phyloP scores from a whole-genome alignment of 2,329 filamentous ascomycete genomes.

The Cladosporium halotolerans region DNA sequence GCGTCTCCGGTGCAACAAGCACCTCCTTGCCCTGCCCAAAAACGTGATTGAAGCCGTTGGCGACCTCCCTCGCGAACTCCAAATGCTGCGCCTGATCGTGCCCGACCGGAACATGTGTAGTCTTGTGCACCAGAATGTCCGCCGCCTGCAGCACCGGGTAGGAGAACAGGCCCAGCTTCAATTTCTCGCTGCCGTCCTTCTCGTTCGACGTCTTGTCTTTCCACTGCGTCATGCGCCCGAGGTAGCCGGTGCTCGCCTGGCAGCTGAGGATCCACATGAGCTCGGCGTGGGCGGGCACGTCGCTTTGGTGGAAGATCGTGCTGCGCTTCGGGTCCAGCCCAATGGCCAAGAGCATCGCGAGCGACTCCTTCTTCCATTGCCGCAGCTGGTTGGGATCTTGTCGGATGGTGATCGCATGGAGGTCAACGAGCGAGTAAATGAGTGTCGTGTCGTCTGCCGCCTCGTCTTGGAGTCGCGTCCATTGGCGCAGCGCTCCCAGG shows the following conservation, averaged over 20 bases:
- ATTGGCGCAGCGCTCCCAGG: constrained; percentile 78
- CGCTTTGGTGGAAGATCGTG: constrained; percentile 69
- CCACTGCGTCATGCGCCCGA: constrained; percentile 99
- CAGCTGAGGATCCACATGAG: constrained; percentile 97
- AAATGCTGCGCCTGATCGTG: constrained; percentile 92
- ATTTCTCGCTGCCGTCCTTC: constrained; percentile 41
- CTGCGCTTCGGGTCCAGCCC: constrained; percentile 73
- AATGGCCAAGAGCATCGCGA: constrained; percentile 76
- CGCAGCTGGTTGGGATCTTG: constrained; percentile 59
- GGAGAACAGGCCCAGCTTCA: constrained; percentile 87
- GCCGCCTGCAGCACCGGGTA: constrained; percentile 95
- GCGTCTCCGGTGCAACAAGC: constrained; percentile 62
- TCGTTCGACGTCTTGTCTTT: constrained; percentile 54
- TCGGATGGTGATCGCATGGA: constrained; percentile 82
- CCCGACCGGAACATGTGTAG: constrained; percentile 94
- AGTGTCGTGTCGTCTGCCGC: constrained; percentile 54
- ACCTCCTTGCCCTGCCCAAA: constrained; percentile 48
- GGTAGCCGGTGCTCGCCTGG: constrained; percentile 81
- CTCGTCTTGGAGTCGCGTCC: constrained; percentile 71
- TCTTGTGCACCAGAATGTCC: constrained; percentile 81
- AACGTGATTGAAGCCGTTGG: constrained; percentile 75
- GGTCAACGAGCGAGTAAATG: constrained; percentile 82
- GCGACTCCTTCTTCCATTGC: constrained; percentile 62
- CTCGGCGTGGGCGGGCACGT: constrained; percentile 68
- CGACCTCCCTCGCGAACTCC: constrained; percentile 83